phyloP scores from a whole-genome alignment of 495 filamentous ascomycete genomes.

The Trichoderma virens region DNA sequence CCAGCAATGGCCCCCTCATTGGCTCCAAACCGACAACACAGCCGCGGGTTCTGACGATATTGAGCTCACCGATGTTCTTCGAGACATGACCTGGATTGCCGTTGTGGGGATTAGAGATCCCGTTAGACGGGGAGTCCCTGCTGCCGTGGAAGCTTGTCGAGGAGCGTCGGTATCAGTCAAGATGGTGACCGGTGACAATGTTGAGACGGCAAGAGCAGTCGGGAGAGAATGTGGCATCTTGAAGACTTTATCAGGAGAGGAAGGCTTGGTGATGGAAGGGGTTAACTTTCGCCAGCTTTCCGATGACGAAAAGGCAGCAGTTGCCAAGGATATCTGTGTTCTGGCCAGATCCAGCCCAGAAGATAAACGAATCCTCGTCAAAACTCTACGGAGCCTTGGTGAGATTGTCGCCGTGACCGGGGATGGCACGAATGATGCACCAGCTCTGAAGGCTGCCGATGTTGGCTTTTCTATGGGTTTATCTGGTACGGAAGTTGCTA shows the following conservation, averaged over 20 bases:
- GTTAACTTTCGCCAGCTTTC: slow-evolving; percentile 66
- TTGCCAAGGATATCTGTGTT: slow-evolving; percentile 70
- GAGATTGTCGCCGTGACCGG: slow-evolving; percentile 92
- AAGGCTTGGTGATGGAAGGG: slow-evolving; percentile 76
- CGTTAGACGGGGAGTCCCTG: slow-evolving; percentile 60
- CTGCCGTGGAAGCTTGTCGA: slow-evolving; percentile 66
- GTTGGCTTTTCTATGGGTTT: slow-evolving; percentile 92
- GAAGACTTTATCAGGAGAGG: slow-evolving; percentile 40
- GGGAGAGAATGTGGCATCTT: slow-evolving; percentile 78
- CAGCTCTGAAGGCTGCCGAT: slow-evolving; percentile 78
- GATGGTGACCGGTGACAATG: slow-evolving; percentile 90
- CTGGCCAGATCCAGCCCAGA: slow-evolving; percentile 79
- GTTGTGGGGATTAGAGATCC: slow-evolving; percentile 74
- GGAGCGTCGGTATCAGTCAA: slow-evolving; percentile 74
- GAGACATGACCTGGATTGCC: slow-evolving; percentile 58
- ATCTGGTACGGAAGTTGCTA: slow-evolving; percentile 82
- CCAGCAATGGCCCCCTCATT: slow-evolving; percentile 69
- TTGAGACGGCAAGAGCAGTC: slow-evolving; percentile 78
- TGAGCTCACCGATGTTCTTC: slow-evolving; percentile 45
- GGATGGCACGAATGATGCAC: slow-evolving; percentile 87
- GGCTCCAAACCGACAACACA: background rate
- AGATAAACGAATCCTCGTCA: slow-evolving; percentile 76
- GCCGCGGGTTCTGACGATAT: slow-evolving; percentile 25
- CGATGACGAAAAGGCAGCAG: slow-evolving; percentile 54
- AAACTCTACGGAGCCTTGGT: slow-evolving; percentile 69